A percentile compares a stretch with the other conserved stretches of the same genome.
Evolutionary conservation across 2,329 filamentous ascomycete species (phyloP).

Genomic region (Rhynchosporium agropyri): DNA sequence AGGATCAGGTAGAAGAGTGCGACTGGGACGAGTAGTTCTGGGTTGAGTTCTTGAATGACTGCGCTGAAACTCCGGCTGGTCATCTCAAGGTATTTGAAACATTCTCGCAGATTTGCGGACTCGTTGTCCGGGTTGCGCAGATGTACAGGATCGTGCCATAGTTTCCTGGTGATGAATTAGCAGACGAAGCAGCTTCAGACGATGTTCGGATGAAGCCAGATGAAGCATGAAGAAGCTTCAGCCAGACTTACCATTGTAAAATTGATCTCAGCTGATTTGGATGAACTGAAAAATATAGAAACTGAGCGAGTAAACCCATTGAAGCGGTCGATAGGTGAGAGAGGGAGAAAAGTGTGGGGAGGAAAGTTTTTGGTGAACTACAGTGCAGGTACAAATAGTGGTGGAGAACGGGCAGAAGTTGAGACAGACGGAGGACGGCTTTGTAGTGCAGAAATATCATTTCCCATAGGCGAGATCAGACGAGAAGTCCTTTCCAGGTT

Average conservation of each 20-base stretch:
- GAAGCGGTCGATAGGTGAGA: constrained; percentile 2
- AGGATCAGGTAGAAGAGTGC: constrained; percentile 91
- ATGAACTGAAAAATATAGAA: constrained; percentile 74
- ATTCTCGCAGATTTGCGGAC: constrained; percentile 71
- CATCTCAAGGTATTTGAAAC: constrained; percentile 82
- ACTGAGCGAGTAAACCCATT: constrained; percentile 57
- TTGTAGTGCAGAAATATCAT: neutral
- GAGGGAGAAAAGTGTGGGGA: constrained; percentile 3
- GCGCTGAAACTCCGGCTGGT: constrained; percentile 92
- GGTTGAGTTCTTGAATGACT: constrained; percentile 94
- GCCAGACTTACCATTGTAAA: constrained; percentile 73
- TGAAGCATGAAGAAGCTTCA: no score
- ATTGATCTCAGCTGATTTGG: constrained; percentile 78
- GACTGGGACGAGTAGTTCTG: constrained; percentile 87
- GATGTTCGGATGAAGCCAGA: neutral
- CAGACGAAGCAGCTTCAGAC: neutral
- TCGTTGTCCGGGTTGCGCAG: constrained; percentile 77
- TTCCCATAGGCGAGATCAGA: neutral
- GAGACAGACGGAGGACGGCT: neutral
- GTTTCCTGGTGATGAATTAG: constrained; percentile 65
- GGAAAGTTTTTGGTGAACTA: constrained; percentile 4
- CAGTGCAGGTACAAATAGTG: neutral
- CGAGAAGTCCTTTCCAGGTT: neutral
- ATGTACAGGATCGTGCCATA: constrained; percentile 96
- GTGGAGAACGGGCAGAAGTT: constrained; percentile 2